phyloP scores from a whole-genome alignment of 1,284 basidiomycete species.

The Sporisorium sorghi region DNA sequence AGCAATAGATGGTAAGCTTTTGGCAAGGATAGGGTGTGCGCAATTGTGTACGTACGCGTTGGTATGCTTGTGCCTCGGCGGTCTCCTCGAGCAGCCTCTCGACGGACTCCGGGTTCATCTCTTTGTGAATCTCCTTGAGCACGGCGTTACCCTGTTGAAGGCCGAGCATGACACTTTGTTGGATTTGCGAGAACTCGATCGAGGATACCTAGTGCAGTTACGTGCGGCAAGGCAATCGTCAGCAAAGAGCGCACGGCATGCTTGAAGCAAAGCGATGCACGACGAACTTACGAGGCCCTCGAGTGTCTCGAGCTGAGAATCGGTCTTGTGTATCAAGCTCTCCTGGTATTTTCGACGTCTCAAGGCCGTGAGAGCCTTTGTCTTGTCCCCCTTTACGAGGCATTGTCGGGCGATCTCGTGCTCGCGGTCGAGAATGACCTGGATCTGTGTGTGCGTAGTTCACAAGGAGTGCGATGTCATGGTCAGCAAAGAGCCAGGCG shows the following conservation, averaged over 20 bases:
- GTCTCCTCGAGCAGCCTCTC: constrained; percentile 93
- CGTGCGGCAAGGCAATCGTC: neutral
- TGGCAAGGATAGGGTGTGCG: no score
- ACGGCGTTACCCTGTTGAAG: constrained; percentile 92
- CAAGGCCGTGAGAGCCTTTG: constrained; percentile 85
- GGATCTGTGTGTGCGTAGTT: constrained; percentile 76
- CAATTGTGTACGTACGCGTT: constrained; percentile 77
- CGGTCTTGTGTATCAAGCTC: constrained; percentile 85
- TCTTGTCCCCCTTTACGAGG: constrained; percentile 83
- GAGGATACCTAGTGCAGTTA: constrained; percentile 83
- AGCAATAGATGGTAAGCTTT: no score
- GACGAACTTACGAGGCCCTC: constrained; percentile 84
- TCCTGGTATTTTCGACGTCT: constrained; percentile 94
- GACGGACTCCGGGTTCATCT: constrained; percentile 91
- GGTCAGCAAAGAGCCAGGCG: neutral
- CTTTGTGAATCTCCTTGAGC: constrained; percentile 90
- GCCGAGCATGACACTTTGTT: constrained; percentile 91
- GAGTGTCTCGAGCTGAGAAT: constrained; percentile 86
- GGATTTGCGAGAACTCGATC: constrained; percentile 94
- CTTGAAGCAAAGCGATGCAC: neutral
- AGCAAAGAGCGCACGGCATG: neutral
- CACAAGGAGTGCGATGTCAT: neutral
- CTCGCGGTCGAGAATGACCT: constrained; percentile 86
- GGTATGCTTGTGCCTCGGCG: constrained; percentile 89
- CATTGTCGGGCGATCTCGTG: constrained; percentile 87